Base-by-base conservation (phyloP, 2,329 filamentous ascomycete species). In the Aureobasidium musti region DNA sequence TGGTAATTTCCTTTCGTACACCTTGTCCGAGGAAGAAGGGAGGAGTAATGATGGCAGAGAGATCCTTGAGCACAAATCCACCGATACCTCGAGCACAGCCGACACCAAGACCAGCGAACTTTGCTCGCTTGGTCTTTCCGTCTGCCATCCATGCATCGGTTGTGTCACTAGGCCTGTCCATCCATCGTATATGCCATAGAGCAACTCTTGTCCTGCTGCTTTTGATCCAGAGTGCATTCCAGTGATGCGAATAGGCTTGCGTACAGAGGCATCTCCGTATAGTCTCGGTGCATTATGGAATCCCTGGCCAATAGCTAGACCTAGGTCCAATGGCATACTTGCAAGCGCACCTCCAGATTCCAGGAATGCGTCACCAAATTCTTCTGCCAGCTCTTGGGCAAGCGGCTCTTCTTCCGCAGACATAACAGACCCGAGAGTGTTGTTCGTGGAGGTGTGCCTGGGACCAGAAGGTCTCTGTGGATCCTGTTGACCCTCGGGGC, bases 201-300 rank as follows among this genome's bases (percentile, higher is more conserved):
- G 45, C 1, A 71, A 70, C 45, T 73, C 85, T 75, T 90, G 92
- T 1, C 90, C 86, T 4, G 92, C 93, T 52, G 92, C 88, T 69
- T 84, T 88, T 30, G 97, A 77, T 0, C 93, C 93, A 69, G 88
- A 91, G 63, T 86, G 83, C 59, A 96, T 80, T 61, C 88, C 89
- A 0, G 90, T 92, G 5, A 97, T 90, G 71, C 91, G 91, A 67
- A 92, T 89, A 0, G 85, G 81, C n/a, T 89, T 89, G 10, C 91
- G 84, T 0, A 97, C 87, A 1, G 88, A 93, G 1, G 91, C 87
- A 72, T 96, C 92, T 49, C 92, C 90, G 74, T 97, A 97, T 0
- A 97, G 80, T 71, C 86, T 89, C 0, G 93, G 92, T 6, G 91
- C 89, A 72, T 97, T 97, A 74, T 94, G 89, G 75, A 97, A 96